These are phyloP conservation scores for Wallacemonas sp. DNA, from an alignment of 208 protist species.

Conservation along the genomic window DNA sequence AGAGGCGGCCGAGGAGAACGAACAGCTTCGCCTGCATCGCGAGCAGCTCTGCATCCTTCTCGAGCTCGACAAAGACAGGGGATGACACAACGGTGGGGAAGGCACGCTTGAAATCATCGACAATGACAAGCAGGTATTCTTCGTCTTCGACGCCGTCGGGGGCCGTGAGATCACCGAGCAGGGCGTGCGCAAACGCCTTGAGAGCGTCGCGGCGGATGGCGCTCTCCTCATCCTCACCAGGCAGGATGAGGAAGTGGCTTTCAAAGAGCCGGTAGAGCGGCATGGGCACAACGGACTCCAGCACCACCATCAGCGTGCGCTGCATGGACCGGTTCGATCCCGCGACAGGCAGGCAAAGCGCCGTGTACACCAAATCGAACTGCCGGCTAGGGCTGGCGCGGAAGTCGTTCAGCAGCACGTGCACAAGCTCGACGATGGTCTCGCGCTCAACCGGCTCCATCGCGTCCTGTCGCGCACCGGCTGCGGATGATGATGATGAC, in stretches of 20 bases:
- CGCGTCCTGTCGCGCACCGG: background rate
- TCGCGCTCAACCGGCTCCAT: slow-evolving; percentile 24
- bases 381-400: slow-evolving; percentile 50
- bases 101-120: slow-evolving; percentile 57
- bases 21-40: slow-evolving; percentile 66
- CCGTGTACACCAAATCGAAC: slow-evolving; percentile 78
- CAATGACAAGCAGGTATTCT: slow-evolving; percentile 68
- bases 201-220: slow-evolving; percentile 32
- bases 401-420: slow-evolving; percentile 61
- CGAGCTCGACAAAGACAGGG: slow-evolving; percentile 52
- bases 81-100: slow-evolving; percentile 51
- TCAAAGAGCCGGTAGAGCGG: slow-evolving; percentile 76
- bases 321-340: slow-evolving; percentile 40
- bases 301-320: slow-evolving; percentile 60
- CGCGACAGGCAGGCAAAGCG: slow-evolving; percentile 67
- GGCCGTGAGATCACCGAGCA: slow-evolving; percentile 48
- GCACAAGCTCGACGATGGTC: slow-evolving; percentile 32
- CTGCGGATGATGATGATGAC: background rate
- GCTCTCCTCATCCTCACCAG: slow-evolving; percentile 24
- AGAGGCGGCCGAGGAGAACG: slow-evolving; percentile 58
- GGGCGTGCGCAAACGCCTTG: slow-evolving; percentile 46
- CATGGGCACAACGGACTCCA: slow-evolving; percentile 65
- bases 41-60: slow-evolving; percentile 40
- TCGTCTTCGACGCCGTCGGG: slow-evolving; percentile 48
- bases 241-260: slow-evolving; percentile 44